phyloP scores from a whole-genome alignment of 164 flowering plant genomes.

The Sextonia rubra region DNA sequence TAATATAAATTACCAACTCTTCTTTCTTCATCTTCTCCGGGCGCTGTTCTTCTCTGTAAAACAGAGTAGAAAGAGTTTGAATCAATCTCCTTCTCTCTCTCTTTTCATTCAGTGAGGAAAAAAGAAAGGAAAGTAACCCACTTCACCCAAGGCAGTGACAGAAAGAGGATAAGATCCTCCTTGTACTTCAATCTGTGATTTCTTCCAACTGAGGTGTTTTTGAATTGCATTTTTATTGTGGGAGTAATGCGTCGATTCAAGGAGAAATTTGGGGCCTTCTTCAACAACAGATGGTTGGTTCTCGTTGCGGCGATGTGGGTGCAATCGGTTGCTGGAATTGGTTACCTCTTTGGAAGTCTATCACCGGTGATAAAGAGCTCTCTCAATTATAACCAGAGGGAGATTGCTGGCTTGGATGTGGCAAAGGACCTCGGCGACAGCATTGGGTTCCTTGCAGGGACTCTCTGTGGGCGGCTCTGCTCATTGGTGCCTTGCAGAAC shows the following conservation, averaged over 20 bases:
- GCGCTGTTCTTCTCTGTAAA: too few relatives aligned
- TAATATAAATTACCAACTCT: too few relatives aligned
- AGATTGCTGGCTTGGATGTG: slow-evolving; percentile 77
- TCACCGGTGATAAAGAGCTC: slow-evolving; percentile 84
- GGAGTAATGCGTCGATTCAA: slow-evolving; percentile 22
- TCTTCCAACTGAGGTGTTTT: too few relatives aligned
- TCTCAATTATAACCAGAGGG: slow-evolving; percentile 71
- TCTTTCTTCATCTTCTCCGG: too few relatives aligned
- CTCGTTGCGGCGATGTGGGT: slow-evolving; percentile 98
- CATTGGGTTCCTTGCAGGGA: slow-evolving; percentile 84
- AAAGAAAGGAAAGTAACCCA: too few relatives aligned
- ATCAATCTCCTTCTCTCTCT: too few relatives aligned
- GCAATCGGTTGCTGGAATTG: slow-evolving; percentile 79
- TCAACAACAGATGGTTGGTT: slow-evolving; percentile 88
- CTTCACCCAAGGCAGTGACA: too few relatives aligned
- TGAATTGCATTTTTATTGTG: background rate
- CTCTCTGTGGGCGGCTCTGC: slow-evolving; percentile 72
- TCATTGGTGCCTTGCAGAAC: slow-evolving; percentile 81
- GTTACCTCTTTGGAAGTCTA: slow-evolving; percentile 88
- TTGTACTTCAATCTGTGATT: too few relatives aligned
- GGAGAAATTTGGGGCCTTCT: slow-evolving; percentile 36
- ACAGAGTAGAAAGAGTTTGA: too few relatives aligned
- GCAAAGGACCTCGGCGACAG: slow-evolving; percentile 96
- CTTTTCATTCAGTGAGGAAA: too few relatives aligned
- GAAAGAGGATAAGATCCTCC: too few relatives aligned